These are phyloP conservation scores for Pseudocercospora eumusae DNA, from an alignment of 2,329 filamentous ascomycete genomes.

Conservation along the genomic window DNA sequence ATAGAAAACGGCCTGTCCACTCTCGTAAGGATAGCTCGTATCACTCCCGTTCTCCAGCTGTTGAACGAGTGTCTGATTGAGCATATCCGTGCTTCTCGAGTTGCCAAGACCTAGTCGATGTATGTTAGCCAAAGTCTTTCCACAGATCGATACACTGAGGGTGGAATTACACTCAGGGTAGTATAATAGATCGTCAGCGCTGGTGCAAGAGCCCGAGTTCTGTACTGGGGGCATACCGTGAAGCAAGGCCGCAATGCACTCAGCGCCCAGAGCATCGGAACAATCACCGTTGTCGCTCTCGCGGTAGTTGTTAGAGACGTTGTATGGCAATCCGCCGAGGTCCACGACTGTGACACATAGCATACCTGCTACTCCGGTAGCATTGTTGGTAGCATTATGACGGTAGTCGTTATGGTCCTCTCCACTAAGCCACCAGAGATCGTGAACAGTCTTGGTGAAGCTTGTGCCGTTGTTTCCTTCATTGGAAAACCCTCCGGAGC, in stretches of 20 bases:
- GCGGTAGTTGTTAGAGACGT: slow-evolving; percentile 10
- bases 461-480: not conserved
- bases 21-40: slow-evolving; percentile 1
- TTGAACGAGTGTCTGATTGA: slow-evolving; percentile 6
- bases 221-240: not conserved
- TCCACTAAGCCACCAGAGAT: slow-evolving; percentile 8
- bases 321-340: slow-evolving; percentile 7
- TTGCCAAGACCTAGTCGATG: not conserved
- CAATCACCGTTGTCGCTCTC: slow-evolving; percentile 13
- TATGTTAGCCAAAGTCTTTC: not conserved
- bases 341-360: slow-evolving; percentile 6
- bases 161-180: slow-evolving; percentile 12
- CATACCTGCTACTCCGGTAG: not conserved
- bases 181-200: not conserved
- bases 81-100: not conserved
- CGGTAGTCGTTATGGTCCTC: slow-evolving; percentile 1
- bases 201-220: not conserved
- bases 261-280: slow-evolving; percentile 9
- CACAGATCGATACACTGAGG: not conserved
- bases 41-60: not conserved
- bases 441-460: slow-evolving; percentile 7
- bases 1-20: slow-evolving; percentile 1
- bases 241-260: slow-evolving; percentile 11
- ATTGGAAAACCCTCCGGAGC: not conserved
- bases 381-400: slow-evolving; percentile 5